These are phyloP conservation scores for Magnusiomyces ingens DNA, from an alignment of 1,139 yeast species.

Conservation along the genomic window DNA sequence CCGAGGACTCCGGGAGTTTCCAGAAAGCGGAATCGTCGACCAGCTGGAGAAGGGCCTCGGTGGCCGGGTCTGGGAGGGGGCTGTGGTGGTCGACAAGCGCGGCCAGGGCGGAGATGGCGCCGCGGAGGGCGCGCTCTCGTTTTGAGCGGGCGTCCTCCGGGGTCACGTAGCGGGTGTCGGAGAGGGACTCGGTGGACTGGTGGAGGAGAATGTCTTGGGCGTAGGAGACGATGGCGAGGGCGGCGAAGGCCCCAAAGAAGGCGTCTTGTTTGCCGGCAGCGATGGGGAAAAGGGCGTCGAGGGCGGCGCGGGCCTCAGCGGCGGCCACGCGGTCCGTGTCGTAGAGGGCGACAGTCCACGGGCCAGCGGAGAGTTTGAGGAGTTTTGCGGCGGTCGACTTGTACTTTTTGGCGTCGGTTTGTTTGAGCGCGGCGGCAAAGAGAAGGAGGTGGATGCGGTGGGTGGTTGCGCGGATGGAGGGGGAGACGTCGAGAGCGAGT, in stretches of 20 bases:
- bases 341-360: constrained; percentile 63
- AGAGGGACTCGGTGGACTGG: constrained; percentile 57
- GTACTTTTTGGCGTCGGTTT: background rate
- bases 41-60: background rate
- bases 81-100: constrained; percentile 31
- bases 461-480: constrained; percentile 51
- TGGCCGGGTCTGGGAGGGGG: background rate
- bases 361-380: constrained; percentile 62
- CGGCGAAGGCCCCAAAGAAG: constrained; percentile 54
- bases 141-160: constrained; percentile 64
- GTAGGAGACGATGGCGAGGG: constrained; percentile 47
- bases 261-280: constrained; percentile 43
- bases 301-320: background rate
- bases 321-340: constrained; percentile 64
- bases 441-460: constrained; percentile 50
- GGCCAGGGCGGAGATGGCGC: constrained; percentile 46
- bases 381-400: constrained; percentile 42
- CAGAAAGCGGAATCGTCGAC: background rate
- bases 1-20: constrained; percentile 1
- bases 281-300: background rate
- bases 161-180: constrained; percentile 68
- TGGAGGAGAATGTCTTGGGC: constrained; percentile 45
- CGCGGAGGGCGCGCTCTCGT: constrained; percentile 51
- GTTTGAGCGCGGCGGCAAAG: background rate
- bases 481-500: constrained; percentile 62